phyloP scores from a whole-genome alignment of 129 eudicot genomes.

The Lactuca saligna region DNA sequence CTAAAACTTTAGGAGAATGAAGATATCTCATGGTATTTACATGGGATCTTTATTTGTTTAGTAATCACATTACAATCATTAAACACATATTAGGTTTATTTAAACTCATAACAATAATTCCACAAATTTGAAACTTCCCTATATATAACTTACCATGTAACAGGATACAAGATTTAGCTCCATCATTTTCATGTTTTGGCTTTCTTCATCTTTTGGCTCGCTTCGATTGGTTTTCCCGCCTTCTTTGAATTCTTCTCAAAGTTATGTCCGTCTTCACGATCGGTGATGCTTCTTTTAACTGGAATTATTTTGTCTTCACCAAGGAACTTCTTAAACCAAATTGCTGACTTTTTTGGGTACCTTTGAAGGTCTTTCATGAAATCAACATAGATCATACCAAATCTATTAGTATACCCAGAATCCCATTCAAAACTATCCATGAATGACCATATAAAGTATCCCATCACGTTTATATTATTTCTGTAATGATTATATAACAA shows the following conservation, averaged over 20 bases:
- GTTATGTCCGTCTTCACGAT: conserved; percentile 4
- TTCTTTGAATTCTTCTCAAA: not conserved
- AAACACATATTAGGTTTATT: too few species aligned
- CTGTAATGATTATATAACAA: conserved; percentile 15
- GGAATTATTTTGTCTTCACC: not conserved
- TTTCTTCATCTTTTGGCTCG: not conserved
- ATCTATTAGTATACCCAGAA: conserved; percentile 42
- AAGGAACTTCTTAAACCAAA: conserved; percentile 48
- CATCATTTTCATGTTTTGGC: not conserved
- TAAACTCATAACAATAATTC: not conserved
- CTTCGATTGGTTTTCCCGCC: not conserved
- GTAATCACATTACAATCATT: too few species aligned
- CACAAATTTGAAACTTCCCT: not conserved
- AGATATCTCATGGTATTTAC: too few species aligned
- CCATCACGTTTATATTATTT: conserved; percentile 28
- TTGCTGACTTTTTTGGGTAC: conserved; percentile 52
- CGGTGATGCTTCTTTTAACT: conserved; percentile 6
- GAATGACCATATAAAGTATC: conserved; percentile 55
- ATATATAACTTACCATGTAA: not conserved
- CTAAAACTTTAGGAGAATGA: too few species aligned
- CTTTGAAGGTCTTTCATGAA: conserved; percentile 34
- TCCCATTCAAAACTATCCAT: conserved; percentile 59
- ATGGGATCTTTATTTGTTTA: too few species aligned
- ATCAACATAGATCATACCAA: conserved; percentile 54
- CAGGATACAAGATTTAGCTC: not conserved